Conservation (phyloP, 441 rosid species). For the Populus hybrid region DNA sequence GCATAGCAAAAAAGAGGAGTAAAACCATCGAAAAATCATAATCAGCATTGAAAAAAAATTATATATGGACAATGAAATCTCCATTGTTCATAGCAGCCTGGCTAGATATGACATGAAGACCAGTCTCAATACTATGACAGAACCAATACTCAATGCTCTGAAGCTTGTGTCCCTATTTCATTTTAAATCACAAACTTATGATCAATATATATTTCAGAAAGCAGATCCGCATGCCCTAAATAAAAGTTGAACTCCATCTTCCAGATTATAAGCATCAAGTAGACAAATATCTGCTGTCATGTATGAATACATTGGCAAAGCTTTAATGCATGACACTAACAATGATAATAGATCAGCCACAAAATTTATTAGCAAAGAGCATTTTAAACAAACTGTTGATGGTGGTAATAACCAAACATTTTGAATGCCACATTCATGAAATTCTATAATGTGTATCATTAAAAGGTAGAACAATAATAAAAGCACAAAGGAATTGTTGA, state of each 20-base stretch:
- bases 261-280: background rate
- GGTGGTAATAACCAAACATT: background rate
- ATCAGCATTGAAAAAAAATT: background rate
- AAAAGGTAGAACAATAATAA: slow-evolving; percentile 1
- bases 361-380: background rate
- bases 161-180: background rate
- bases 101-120: background rate
- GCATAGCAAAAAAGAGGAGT: slow-evolving; percentile 9
- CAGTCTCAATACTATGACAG: background rate
- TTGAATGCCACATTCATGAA: background rate
- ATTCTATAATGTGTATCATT: background rate
- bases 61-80: background rate
- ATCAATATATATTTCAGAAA: background rate
- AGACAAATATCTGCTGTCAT: background rate
- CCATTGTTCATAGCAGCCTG: background rate
- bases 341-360: background rate
- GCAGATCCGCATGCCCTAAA: background rate
- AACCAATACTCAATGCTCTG: background rate
- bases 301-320: background rate
- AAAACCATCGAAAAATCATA: background rate
- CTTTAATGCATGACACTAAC: background rate
- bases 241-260: background rate
- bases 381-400: background rate
- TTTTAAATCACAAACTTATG: background rate
- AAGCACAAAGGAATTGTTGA: slow-evolving; percentile 1